These are phyloP conservation scores for Mycena olivaceomarginata DNA, from an alignment of 768 basidiomycete genomes.

Conservation along the genomic window DNA sequence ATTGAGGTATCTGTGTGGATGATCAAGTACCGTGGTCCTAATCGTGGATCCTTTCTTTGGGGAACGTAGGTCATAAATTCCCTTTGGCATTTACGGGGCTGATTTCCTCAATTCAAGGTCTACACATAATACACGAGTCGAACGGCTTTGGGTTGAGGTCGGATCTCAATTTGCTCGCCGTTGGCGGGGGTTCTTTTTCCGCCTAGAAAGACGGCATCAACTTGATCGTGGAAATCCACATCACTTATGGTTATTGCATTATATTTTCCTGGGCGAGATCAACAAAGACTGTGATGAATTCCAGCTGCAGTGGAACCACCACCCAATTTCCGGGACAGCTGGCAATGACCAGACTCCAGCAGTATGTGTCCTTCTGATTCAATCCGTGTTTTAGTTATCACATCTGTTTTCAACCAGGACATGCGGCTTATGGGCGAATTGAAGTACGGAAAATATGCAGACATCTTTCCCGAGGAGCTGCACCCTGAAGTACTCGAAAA, in stretches of 20 bases:
- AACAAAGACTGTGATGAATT: slow-evolving; percentile 5
- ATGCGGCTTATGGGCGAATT: neutral
- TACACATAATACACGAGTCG: neutral
- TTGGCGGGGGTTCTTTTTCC: slow-evolving; percentile 5
- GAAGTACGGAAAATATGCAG: neutral
- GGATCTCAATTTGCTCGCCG: slow-evolving; percentile 1
- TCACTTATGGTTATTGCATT: slow-evolving; percentile 11
- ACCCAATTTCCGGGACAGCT: neutral
- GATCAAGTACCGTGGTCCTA: slow-evolving; percentile 46
- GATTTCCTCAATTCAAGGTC: neutral
- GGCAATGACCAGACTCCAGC: neutral
- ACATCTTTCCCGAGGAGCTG: neutral
- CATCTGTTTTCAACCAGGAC: neutral
- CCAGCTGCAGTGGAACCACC: neutral
- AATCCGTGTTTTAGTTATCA: neutral
- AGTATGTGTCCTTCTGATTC: neutral
- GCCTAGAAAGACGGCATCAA: slow-evolving; percentile 1
- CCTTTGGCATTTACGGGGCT: too few species aligned
- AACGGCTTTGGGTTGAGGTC: slow-evolving; percentile 13
- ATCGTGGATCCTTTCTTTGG: slow-evolving; percentile 15
- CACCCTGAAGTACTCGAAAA: neutral
- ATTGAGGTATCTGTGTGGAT: slow-evolving; percentile 49
- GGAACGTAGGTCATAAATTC: neutral
- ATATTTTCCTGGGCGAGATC: neutral
- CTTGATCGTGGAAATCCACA: slow-evolving; percentile 4